phyloP scores from a whole-genome alignment of 805 yeast species.

The Lachancea dasiensis region DNA sequence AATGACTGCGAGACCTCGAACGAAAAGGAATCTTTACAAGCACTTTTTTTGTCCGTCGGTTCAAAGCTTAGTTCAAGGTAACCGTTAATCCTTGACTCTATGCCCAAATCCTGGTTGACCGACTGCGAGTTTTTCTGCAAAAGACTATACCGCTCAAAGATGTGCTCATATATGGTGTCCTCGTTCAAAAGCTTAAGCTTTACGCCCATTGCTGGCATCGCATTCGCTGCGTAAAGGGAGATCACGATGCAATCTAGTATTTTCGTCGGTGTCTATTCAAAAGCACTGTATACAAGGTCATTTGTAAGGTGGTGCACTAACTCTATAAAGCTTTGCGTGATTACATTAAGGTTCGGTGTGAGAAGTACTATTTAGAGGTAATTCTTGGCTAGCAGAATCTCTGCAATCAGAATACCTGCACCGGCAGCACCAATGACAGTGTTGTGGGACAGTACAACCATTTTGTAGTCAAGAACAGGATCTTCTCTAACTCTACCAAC shows the following conservation, averaged over 20 bases:
- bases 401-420: constrained; percentile 94
- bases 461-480: constrained; percentile 87
- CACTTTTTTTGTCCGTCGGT: constrained; percentile 12
- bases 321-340: constrained; percentile 3
- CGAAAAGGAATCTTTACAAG: constrained; percentile 15
- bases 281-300: neutral
- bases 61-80: constrained; percentile 22
- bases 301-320: neutral
- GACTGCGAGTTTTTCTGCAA: constrained; percentile 17
- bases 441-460: constrained; percentile 96
- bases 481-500: constrained; percentile 94
- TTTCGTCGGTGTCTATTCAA: too few relatives aligned
- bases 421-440: constrained; percentile 99
- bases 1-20: constrained; percentile 27
- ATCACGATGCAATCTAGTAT: neutral
- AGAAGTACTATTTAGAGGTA: constrained; percentile 44
- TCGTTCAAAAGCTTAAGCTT: constrained; percentile 15
- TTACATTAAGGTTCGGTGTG: constrained; percentile 1
- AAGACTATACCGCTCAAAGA: constrained; percentile 28
- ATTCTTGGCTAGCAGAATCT: constrained; percentile 71
- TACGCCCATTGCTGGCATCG: neutral
- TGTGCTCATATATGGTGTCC: constrained; percentile 27
- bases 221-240: neutral
- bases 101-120: constrained; percentile 32
- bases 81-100: constrained; percentile 14